Base-by-base conservation (phyloP, 2,329 filamentous ascomycete genomes). In the Diaporthe longicolla region DNA sequence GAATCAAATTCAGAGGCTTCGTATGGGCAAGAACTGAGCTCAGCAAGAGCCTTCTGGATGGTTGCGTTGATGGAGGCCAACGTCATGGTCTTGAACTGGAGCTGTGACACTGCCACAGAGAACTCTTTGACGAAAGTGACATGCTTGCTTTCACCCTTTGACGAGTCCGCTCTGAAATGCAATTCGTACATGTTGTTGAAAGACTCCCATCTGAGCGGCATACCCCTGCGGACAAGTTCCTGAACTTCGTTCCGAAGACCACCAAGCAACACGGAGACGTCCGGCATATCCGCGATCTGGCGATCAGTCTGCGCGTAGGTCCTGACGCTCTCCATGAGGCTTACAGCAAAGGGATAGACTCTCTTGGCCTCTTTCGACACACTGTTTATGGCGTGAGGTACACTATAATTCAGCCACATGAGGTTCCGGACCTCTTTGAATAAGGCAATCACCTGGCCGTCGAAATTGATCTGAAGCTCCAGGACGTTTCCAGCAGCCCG, bases 351-450 rank as follows among this genome's bases (percentile, higher is more conserved):
- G 0, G 97, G 97, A 79, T 99, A 99, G 5, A 99, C 97, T 70
- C 97, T 91, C 84, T 98, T 98, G n/a, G 97, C 97, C 82, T 99
- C 97, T 83, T 98, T 99, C 0, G 97, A 97, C 71, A 98, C 95
- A 76, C 95, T 98, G 83, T 93, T 97, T 80, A 99, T 95, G 19
- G 94, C 92, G 82, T 99, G 97, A 11, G 97, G 97, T 32, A 99
- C 94, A 73, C 94, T 93, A 82, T 95, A 99, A 77, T 95, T 97
- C 76, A 98, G 92, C 96, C 97, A 99, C 17, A 95, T 92, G 57
- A 99, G 86, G 80, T 99, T 99, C 54, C 97, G 92, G 35, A 97
- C 97, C 85, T 99, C 97, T 81, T 99, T 99, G 89, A 99, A 99
- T 13, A 99, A 87, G 0, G 96, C 95, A 81, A 99, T 99, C 73